phyloP scores from a whole-genome alignment of 2,329 filamentous ascomycete genomes.

The Ophiocordyceps polyrhachis-furcata region DNA sequence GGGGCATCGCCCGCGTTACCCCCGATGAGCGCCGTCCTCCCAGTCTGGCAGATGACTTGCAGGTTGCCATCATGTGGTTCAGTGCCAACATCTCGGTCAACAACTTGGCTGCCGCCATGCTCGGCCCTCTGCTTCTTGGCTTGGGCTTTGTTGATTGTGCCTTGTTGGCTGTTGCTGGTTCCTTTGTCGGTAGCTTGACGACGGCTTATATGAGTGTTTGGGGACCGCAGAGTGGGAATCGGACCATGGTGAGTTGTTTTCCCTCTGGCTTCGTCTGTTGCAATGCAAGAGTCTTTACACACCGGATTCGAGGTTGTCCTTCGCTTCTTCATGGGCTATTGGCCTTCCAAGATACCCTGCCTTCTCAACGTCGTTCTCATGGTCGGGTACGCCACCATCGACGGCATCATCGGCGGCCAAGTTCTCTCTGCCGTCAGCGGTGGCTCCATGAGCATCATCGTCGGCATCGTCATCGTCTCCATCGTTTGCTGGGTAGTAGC shows the following conservation, averaged over 20 bases:
- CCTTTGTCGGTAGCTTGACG: slow-evolving; percentile 50
- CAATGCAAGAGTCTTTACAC: too few relatives aligned
- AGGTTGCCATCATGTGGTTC: slow-evolving; percentile 24
- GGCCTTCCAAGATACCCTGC: slow-evolving; percentile 14
- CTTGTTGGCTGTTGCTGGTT: slow-evolving; percentile 56
- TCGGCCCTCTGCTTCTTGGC: slow-evolving; percentile 46
- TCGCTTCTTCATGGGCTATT: slow-evolving; percentile 59
- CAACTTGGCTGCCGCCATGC: slow-evolving; percentile 47
- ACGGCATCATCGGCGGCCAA: slow-evolving; percentile 64
- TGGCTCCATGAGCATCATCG: slow-evolving; percentile 45
- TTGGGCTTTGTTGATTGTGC: slow-evolving; percentile 58
- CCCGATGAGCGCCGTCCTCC: slow-evolving; percentile 16
- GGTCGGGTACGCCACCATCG: slow-evolving; percentile 62
- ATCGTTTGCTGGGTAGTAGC: slow-evolving; percentile 56
- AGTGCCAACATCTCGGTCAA: slow-evolving; percentile 24
- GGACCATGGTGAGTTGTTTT: slow-evolving; percentile 43
- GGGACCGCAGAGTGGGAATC: slow-evolving; percentile 53
- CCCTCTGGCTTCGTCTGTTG: not conserved
- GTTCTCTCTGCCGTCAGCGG: slow-evolving; percentile 56
- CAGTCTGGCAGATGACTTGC: slow-evolving; percentile 15
- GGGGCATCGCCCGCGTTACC: slow-evolving; percentile 20
- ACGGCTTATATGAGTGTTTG: slow-evolving; percentile 66
- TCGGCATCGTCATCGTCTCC: slow-evolving; percentile 58
- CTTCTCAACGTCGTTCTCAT: slow-evolving; percentile 34
- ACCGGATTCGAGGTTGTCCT: slow-evolving; percentile 31